Evolutionary conservation across 306 rosid genomes (phyloP).

Genomic region (Mimosa bimucronata): DNA sequence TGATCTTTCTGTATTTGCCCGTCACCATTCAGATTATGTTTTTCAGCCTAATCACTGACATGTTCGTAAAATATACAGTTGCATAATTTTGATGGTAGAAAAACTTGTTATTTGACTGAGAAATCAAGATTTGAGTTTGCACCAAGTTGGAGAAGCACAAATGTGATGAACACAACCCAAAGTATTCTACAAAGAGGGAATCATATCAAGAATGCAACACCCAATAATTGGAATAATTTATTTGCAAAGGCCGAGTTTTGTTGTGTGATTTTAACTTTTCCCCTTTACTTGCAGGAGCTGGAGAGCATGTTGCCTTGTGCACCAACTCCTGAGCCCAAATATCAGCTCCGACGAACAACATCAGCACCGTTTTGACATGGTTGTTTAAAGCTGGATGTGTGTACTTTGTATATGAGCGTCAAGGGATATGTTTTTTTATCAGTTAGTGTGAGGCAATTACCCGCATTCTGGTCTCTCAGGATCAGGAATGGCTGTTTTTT

Average conservation of each 20-base stretch:
- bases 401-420: slow-evolving; percentile 38
- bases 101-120: neutral
- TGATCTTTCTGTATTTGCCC: neutral
- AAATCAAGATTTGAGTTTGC: neutral
- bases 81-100: neutral
- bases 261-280: neutral
- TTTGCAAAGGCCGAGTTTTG: neutral
- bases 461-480: slow-evolving; percentile 26
- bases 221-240: neutral
- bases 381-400: slow-evolving; percentile 45
- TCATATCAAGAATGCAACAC: neutral
- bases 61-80: neutral
- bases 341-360: slow-evolving; percentile 87
- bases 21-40: neutral
- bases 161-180: neutral
- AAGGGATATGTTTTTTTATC: neutral
- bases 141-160: neutral
- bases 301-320: slow-evolving; percentile 68
- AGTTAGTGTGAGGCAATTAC: slow-evolving; percentile 33
- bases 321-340: slow-evolving; percentile 84
- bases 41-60: neutral
- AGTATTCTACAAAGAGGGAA: neutral
- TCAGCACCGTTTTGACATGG: slow-evolving; percentile 73
- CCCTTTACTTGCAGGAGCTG: slow-evolving; percentile 65
- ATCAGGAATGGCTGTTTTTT: slow-evolving; percentile 36